Evolutionary conservation across 768 basidiomycete species (phyloP).

Genomic region (Exidia glandulosa): DNA sequence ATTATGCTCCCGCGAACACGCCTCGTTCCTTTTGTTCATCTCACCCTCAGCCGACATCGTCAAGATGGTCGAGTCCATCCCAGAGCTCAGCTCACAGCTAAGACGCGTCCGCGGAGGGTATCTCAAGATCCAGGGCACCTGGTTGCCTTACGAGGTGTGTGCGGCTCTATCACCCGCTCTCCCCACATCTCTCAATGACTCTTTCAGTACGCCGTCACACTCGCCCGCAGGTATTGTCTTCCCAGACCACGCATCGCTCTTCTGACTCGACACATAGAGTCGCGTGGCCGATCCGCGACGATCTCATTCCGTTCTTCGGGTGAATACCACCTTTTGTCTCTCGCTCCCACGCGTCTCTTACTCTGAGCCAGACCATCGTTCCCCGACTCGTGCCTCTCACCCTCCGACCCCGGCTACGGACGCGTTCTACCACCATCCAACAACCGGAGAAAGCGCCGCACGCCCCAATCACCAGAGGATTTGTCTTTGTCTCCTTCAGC

Average conservation of each 20-base stretch:
- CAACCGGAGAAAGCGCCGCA: slow-evolving; percentile 6
- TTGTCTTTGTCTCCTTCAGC: neutral
- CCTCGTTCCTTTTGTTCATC: slow-evolving; percentile 1
- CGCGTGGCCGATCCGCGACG: slow-evolving; percentile 79
- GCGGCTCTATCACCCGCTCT: slow-evolving; percentile 3
- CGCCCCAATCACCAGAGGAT: neutral
- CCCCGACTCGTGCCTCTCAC: slow-evolving; percentile 71
- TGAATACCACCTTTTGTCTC: slow-evolving; percentile 20
- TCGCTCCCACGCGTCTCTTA: slow-evolving; percentile 9
- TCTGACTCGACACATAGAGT: slow-evolving; percentile 38
- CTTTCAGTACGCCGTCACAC: slow-evolving; percentile 58
- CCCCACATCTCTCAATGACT: slow-evolving; percentile 4
- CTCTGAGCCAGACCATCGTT: slow-evolving; percentile 55
- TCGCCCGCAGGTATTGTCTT: slow-evolving; percentile 56
- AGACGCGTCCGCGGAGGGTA: slow-evolving; percentile 80
- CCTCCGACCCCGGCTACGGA: slow-evolving; percentile 79
- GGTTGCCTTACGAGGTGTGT: slow-evolving; percentile 84
- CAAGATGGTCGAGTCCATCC: slow-evolving; percentile 86
- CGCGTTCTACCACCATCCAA: slow-evolving; percentile 50
- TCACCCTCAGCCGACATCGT: slow-evolving; percentile 67
- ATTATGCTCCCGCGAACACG: neutral
- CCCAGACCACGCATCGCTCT: slow-evolving; percentile 5
- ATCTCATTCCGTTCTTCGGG: slow-evolving; percentile 84
- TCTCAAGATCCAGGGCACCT: slow-evolving; percentile 87
- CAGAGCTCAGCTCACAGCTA: slow-evolving; percentile 71